Evolutionary conservation across 2,329 filamentous ascomycete species (phyloP), one percentile per base, ranked within the genome.

Genomic region (Alternaria sp.): DNA sequence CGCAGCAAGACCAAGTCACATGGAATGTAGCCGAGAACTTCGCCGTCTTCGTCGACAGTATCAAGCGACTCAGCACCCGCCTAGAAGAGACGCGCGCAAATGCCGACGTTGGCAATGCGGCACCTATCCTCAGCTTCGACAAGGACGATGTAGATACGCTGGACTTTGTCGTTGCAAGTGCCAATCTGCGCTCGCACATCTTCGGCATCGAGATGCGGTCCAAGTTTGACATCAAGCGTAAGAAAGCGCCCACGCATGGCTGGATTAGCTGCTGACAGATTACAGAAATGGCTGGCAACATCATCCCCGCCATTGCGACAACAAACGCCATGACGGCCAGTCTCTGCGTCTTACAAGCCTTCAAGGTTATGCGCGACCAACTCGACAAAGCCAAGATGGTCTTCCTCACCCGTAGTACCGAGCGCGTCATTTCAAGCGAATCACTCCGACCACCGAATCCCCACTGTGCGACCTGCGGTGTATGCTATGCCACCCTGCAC

Each of bases 301-400:
- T 99, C 73, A 99, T 99, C 65, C 96, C 96, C 1, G 96, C 96
- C 2, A 99, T 99, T 76, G 96, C 96, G 6, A 99, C 96, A 0
- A 98, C 96, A 0, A 99, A 99, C 79, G 96, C 96, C 15, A 97
- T 98, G 79, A 95, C 96, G 2, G 96, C 96, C 15, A 91, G 93
- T 12, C 86, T 99, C 10, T 98, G 94, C 75, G 93, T 98, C 7
- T 83, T 99, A 25, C 91, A 98, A 79, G 90, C 94, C 0, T 96
- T 96, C 84, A 98, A 97, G 79, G 90, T 98, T 23, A 83, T 99
- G 61, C 90, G 86, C 74, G 87, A 89, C 19, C 83, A 86, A 52
- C 90, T 90, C 62, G 82, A 85, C 32, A 87, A 89, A 70, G 89
- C 90, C 0, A 94, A 91, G 77, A 95, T 96, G 86, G 90, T 97